Evolutionary conservation across 257 asterid species (phyloP), one percentile per base, ranked within the genome.

Genomic region (Avicennia marina): DNA sequence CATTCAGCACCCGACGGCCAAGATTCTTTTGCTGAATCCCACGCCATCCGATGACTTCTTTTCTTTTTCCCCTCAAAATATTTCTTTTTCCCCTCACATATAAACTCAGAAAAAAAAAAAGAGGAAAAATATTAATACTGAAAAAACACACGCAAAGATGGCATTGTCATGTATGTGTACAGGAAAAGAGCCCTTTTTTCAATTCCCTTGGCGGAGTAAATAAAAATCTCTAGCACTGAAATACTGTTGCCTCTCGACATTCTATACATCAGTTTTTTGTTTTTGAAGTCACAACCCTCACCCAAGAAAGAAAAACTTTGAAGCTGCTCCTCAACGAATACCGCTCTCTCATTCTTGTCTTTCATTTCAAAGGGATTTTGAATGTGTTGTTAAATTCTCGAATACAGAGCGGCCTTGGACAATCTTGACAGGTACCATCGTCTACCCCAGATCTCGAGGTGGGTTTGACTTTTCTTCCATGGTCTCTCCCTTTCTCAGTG

Each of bases 401-500:
- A n/a, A n/a, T n/a, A n/a, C n/a, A n/a, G n/a, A n/a, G n/a, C n/a
- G n/a, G n/a, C n/a, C n/a, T n/a, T n/a, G n/a, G n/a, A n/a, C n/a
- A n/a, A n/a, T n/a, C n/a, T n/a, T n/a, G n/a, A n/a, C n/a, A 42
- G 22, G 18, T 4, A 44, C 44, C 36, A 18, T 48, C 49, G 32
- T 56, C 47, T 53, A 7, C 66, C 46, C 40, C 71, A 62, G 86
- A 76, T 79, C 83, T 76, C 76, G 69, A 73, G 75, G 80, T 73
- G 41, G 49, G 69, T 63, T 72, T 69, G 69, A 50, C 48, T 66
- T 78, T 67, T 75, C 56, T 32, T 42, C 38, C 17, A n/a, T n/a
- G n/a, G n/a, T n/a, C 41, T 41, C 33, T 48, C 36, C 42, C 2
- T 27, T 16, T 49, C 40, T 22, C 31, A 20, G 33, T 47, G n/a